Evolutionary conservation across 2,329 filamentous ascomycete species (phyloP).

Genomic region (Gaeumannomyces tritici): DNA sequence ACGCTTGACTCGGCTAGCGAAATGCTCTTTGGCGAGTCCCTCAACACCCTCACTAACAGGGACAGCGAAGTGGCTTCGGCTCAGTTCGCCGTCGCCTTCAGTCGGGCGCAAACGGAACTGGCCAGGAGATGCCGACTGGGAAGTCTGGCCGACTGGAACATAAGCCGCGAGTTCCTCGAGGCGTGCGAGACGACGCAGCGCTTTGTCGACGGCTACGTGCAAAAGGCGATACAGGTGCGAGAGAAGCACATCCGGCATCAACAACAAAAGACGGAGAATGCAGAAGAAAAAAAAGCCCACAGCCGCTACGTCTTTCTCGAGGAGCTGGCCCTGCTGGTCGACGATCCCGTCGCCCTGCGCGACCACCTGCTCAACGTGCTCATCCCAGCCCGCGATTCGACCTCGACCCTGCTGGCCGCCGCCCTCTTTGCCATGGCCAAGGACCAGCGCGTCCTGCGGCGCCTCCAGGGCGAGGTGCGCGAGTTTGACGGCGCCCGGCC

Average conservation of each 20-base stretch:
- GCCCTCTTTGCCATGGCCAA: slow-evolving; percentile 7
- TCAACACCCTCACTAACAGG: not conserved
- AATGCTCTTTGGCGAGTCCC: not conserved
- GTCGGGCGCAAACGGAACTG: not conserved
- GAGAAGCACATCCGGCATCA: not conserved
- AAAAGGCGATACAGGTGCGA: not conserved
- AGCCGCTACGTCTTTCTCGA: slow-evolving; percentile 4
- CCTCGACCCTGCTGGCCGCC: slow-evolving; percentile 12
- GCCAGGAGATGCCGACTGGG: not conserved
- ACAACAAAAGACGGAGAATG: not conserved
- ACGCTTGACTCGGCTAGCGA: slow-evolving; percentile 1
- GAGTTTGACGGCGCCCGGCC: not conserved
- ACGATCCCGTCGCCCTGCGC: slow-evolving; percentile 4
- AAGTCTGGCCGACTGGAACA: not conserved
- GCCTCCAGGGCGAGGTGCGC: not conserved
- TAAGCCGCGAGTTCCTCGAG: not conserved
- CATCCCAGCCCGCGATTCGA: slow-evolving; percentile 14
- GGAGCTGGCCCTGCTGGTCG: not conserved
- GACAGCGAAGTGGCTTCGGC: not conserved
- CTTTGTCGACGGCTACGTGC: not conserved
- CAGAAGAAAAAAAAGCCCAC: not conserved
- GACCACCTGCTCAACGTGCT: slow-evolving; percentile 11
- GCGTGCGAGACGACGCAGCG: not conserved
- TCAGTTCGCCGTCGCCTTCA: not conserved
- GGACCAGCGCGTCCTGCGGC: not conserved